A percentile compares a stretch with the other conserved stretches of the same genome.
These are phyloP conservation scores for Cairneyella variabilis DNA, from an alignment of 495 filamentous ascomycete genomes.

Conservation along the genomic window DNA sequence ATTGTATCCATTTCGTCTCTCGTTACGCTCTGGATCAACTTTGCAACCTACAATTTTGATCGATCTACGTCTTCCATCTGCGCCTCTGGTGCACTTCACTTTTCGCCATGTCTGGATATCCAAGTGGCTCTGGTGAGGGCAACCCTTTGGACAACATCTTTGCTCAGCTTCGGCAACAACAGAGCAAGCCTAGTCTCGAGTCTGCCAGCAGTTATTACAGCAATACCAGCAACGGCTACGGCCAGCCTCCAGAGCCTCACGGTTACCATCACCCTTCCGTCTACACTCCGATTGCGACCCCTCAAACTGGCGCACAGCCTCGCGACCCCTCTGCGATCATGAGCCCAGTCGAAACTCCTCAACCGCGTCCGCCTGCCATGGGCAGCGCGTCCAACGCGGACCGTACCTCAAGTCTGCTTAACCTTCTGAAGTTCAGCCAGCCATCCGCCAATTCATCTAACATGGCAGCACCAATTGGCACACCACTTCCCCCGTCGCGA, in stretches of 20 bases:
- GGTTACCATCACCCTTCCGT: slow-evolving; percentile 43
- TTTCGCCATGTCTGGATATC: slow-evolving; percentile 28
- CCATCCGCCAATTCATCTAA: slow-evolving; percentile 32
- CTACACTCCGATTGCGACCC: slow-evolving; percentile 36
- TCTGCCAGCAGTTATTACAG: slow-evolving; percentile 23
- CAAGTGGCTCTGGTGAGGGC: slow-evolving; percentile 20
- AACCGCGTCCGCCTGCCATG: slow-evolving; percentile 27
- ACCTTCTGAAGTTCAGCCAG: slow-evolving; percentile 81
- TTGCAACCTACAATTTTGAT: slow-evolving; percentile 16
- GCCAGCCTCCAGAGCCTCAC: slow-evolving; percentile 29
- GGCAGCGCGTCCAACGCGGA: slow-evolving; percentile 45
- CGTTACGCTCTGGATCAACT: background rate
- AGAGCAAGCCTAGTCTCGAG: slow-evolving; percentile 22
- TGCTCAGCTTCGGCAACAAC: slow-evolving; percentile 27
- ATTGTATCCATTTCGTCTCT: slow-evolving; percentile 2
- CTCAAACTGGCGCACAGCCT: slow-evolving; percentile 40
- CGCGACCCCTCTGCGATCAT: slow-evolving; percentile 47
- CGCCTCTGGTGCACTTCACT: slow-evolving; percentile 25
- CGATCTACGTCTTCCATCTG: slow-evolving; percentile 20
- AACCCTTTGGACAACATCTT: slow-evolving; percentile 28
- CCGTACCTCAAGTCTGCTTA: slow-evolving; percentile 69
- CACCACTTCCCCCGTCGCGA: slow-evolving; percentile 16
- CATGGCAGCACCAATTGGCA: slow-evolving; percentile 14
- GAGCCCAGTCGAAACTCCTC: slow-evolving; percentile 44
- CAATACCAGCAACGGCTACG: slow-evolving; percentile 20